These are phyloP conservation scores for Dalechampia spathulata DNA, from an alignment of 441 rosid genomes.

Conservation along the genomic window DNA sequence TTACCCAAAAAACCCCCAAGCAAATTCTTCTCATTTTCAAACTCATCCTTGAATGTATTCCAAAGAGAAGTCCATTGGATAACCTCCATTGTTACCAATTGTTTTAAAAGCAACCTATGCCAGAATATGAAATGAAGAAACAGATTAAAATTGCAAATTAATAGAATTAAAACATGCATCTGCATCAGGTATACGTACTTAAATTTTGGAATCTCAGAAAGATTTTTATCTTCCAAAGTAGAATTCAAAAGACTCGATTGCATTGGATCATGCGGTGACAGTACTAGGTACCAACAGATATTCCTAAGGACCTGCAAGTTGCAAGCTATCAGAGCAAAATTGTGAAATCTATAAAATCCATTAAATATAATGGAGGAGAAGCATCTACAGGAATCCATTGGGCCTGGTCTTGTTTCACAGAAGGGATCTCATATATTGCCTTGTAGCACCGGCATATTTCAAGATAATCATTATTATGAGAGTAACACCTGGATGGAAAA, in stretches of 20 bases:
- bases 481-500: slow-evolving; percentile 54
- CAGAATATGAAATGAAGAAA: slow-evolving; percentile 4
- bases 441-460: slow-evolving; percentile 96
- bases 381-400: slow-evolving; percentile 71
- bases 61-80: slow-evolving; percentile 93
- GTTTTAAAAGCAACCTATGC: slow-evolving; percentile 73
- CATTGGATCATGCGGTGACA: slow-evolving; percentile 91
- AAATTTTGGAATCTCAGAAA: slow-evolving; percentile 78
- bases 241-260: slow-evolving; percentile 92
- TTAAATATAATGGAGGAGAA: slow-evolving; percentile 3
- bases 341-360: neutral
- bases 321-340: slow-evolving; percentile 10
- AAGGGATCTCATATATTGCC: slow-evolving; percentile 87
- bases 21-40: slow-evolving; percentile 79
- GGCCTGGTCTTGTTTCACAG: slow-evolving; percentile 67
- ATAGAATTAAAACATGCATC: too few relatives aligned
- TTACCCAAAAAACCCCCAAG: slow-evolving; percentile 85
- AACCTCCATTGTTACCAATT: slow-evolving; percentile 96
- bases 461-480: slow-evolving; percentile 80
- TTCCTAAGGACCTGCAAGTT: slow-evolving; percentile 78
- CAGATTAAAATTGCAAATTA: too few relatives aligned
- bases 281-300: slow-evolving; percentile 86
- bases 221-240: slow-evolving; percentile 76
- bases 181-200: slow-evolving; percentile 40
- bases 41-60: slow-evolving; percentile 77